Evolutionary conservation across 306 rosid genomes (phyloP).

Genomic region (Pueraria montana): DNA sequence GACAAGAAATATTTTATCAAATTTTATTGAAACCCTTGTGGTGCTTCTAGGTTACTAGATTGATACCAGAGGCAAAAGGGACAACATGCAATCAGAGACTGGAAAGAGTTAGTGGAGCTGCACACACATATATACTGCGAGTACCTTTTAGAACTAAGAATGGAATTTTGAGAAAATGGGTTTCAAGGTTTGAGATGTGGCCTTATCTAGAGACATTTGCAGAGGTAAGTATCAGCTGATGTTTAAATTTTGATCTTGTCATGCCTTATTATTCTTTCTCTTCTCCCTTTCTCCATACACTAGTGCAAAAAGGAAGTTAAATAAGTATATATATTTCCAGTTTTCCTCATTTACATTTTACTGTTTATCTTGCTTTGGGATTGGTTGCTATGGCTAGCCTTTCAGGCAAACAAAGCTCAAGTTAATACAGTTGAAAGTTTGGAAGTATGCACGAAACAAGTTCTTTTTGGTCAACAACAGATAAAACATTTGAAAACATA

Average conservation of each 20-base stretch:
- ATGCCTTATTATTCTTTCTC: neutral
- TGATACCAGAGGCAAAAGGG: constrained; percentile 79
- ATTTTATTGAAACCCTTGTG: constrained; percentile 23
- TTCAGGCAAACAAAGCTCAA: neutral
- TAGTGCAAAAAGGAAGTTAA: neutral
- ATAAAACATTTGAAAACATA: constrained; percentile 2
- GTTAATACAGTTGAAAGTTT: constrained; percentile 18
- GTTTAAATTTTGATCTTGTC: neutral
- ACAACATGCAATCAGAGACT: constrained; percentile 79
- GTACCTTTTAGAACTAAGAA: constrained; percentile 75
- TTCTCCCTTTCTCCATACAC: neutral
- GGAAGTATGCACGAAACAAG: neutral
- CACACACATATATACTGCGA: constrained; percentile 68
- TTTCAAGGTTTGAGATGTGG: constrained; percentile 87
- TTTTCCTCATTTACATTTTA: constrained; percentile 8
- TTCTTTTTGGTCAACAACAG: neutral
- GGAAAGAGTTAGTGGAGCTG: constrained; percentile 79
- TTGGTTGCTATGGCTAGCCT: neutral
- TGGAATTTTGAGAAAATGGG: constrained; percentile 79
- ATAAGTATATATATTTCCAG: neutral
- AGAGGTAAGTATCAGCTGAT: constrained; percentile 52
- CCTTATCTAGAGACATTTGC: constrained; percentile 85
- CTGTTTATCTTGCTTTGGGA: neutral
- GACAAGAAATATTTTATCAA: neutral
- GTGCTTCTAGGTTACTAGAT: constrained; percentile 65